These are phyloP conservation scores for Ceratocystis huliohia DNA, from an alignment of 2,329 filamentous ascomycete species.

Conservation along the genomic window DNA sequence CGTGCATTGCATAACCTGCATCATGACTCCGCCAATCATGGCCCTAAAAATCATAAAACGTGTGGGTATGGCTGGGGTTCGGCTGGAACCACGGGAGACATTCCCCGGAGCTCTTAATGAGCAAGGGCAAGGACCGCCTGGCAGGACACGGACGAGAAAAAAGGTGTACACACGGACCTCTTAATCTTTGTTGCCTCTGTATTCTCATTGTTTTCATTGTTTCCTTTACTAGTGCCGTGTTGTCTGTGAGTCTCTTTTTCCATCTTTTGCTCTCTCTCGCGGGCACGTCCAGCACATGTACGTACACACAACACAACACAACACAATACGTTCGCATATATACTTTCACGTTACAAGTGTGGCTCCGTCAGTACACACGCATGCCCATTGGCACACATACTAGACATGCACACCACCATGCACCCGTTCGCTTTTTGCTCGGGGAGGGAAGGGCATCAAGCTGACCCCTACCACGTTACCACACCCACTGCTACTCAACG, in stretches of 20 bases:
- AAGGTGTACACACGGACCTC: not conserved
- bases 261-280: too few relatives aligned
- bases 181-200: not conserved
- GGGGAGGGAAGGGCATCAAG: not conserved
- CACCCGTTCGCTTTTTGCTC: not conserved
- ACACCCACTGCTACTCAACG: not conserved
- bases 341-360: not conserved
- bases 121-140: not conserved
- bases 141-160: not conserved
- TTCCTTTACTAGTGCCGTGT: not conserved
- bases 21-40: constrained; percentile 4
- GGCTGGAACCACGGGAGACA: not conserved
- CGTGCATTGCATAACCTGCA: not conserved
- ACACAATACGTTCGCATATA: not conserved
- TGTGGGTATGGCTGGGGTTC: not conserved
- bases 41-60: not conserved
- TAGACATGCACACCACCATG: not conserved
- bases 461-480: not conserved
- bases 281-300: not conserved
- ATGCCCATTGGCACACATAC: not conserved
- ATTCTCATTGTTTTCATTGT: not conserved
- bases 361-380: not conserved
- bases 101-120: not conserved
- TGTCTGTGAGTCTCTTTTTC: too few relatives aligned
- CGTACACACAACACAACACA: not conserved